Base-by-base conservation (phyloP, 169 alveolate genomes). In the Plasmodium vivax region DNA sequence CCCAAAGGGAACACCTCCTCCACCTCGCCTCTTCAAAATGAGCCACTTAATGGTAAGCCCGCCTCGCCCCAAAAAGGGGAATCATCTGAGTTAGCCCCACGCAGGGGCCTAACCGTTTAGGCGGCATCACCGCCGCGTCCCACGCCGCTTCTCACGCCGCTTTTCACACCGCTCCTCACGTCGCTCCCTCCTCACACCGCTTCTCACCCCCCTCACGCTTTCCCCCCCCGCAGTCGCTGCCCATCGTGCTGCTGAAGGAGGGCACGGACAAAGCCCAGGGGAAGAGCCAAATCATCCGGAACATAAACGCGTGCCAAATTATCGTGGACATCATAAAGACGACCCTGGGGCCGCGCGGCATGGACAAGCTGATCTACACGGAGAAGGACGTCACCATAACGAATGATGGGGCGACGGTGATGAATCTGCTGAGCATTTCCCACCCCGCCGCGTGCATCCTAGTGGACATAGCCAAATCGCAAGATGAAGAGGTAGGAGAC, bases 361-460 rank as follows among this genome's bases (percentile, higher is more conserved):
- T 99, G 99, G 99, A 99, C 95, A 99, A 99, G 94, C 96, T 99
- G 95, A 98, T 99, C 6, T 98, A 98, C 80, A 95, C 96, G 9
- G 99, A 97, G 12, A 95, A 94, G 47, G 97, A 97, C 68, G 98
- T 94, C 8, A 98, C 99, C 9, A 98, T 99, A 84, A 98, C 99
- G 23, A 99, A 99, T 95, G 99, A 99, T 95, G 99, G 99, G 16
- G 99, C 99, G n/a, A 99, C 99, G 9, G 99, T 99, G 68, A 96
- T 99, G 95, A 93, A 95, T 71, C 97, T 99, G 32, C 96, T 99
- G 9, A 99, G 98, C 58, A 98, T 99, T 79, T 98, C 98, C 16
- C 99, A 99, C 90, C 99, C 99, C 9, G 99, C 99, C 14, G 99
- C 99, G 30, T 97, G 98, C 68, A 97, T 98, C 5, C 93, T 99